Base-by-base conservation (phyloP, 148 eudicot species). In the Dysphania ambrosioides region DNA sequence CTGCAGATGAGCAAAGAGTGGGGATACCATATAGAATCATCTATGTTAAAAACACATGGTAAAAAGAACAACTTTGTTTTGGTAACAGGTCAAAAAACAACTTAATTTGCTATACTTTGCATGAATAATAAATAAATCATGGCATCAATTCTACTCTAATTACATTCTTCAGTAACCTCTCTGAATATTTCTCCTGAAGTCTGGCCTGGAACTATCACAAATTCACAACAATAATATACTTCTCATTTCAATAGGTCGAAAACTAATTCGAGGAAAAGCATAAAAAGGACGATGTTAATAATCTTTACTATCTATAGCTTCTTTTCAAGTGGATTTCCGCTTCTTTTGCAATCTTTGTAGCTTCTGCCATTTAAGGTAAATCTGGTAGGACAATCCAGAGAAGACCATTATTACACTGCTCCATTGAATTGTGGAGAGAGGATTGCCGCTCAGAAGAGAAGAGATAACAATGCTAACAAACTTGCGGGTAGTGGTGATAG, bases 401-500 rank as follows among this genome's bases (percentile, higher is more conserved):
- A 95, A 95, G 34, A 95, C 99, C 99, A 95, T 90, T 71, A 72
- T 8, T 58, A 95, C 99, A 24, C 99, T 90, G n/a, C 86, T 84
- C 99, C 99, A 95, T 73, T 95, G 99, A 78, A 83, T 78, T 16
- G 76, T 1, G 11, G 99, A 92, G 1, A 95, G 85, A 8, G 99
- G 97, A 73, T 95, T 95, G 63, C 99, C 97, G 35, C 97, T 95
- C 61, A 95, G 73, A 72, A 89, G 84, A 0, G 93, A 89, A 63
- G 93, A 89, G 9, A 89, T 82, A 44, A 88, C 88, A 34, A 88
- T 95, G 88, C 99, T 95, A 10, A 95, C 99, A 70, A 95, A 95
- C 76, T 95, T 95, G 71, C 99, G 87, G 0, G 99, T 95, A 6
- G 99, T 95, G 74, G 99, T 95, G 81, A 95, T 95, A 51, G 99